These are phyloP conservation scores for Dactylorhiza incarnata DNA, from an alignment of 106 monocot species.

Conservation along the genomic window DNA sequence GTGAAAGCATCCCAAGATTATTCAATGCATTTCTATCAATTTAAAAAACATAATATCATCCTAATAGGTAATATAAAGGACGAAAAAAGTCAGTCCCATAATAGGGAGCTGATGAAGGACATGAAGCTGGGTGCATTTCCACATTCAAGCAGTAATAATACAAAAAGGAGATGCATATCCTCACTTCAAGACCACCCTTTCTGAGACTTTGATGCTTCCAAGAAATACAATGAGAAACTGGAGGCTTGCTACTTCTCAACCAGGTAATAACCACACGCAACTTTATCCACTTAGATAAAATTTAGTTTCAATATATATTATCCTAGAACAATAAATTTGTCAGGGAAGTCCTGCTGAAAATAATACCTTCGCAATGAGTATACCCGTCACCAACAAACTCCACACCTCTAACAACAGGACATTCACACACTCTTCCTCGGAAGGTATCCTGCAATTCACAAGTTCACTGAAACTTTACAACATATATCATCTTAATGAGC, in stretches of 20 bases:
- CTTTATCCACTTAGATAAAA: not conserved
- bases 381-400: conserved; percentile 53
- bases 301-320: not conserved
- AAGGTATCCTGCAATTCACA: conserved; percentile 39
- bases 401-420: conserved; percentile 47
- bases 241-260: not conserved
- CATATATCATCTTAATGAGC: not conserved
- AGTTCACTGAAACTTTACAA: not conserved
- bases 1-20: too few relatives aligned
- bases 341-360: not conserved
- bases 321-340: not conserved
- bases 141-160: not conserved
- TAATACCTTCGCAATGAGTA: conserved; percentile 50
- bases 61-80: not conserved
- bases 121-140: not conserved
- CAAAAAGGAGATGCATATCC: not conserved
- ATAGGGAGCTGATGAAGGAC: not conserved
- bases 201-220: not conserved
- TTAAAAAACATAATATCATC: too few relatives aligned
- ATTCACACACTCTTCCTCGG: conserved; percentile 56
- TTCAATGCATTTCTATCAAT: too few relatives aligned
- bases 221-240: not conserved
- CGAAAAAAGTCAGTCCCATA: not conserved
- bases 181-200: not conserved
- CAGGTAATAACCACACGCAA: not conserved